Evolutionary conservation across 2,329 filamentous ascomycete genomes (phyloP).

Genomic region (Chalaropsis ovoidea): DNA sequence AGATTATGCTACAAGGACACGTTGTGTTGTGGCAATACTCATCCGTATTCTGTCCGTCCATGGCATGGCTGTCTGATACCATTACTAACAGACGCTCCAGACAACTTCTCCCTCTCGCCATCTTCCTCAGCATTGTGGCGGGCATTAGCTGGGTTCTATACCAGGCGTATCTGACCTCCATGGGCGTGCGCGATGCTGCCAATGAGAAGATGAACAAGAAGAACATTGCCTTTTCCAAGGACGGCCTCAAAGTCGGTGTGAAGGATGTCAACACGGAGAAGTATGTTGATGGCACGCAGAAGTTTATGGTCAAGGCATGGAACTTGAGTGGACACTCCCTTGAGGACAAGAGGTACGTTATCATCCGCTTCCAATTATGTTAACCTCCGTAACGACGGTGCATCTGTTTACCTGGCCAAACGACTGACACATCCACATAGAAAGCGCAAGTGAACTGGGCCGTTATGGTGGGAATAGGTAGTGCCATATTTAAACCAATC

Average conservation of each 20-base stretch:
- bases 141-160: slow-evolving; percentile 57
- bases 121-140: slow-evolving; percentile 50
- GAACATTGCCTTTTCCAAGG: slow-evolving; percentile 65
- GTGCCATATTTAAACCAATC: too few relatives aligned
- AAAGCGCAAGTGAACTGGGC: not conserved
- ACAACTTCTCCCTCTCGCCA: slow-evolving; percentile 55
- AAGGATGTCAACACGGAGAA: slow-evolving; percentile 58
- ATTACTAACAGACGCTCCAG: slow-evolving; percentile 31
- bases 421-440: not conserved
- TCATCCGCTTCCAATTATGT: not conserved
- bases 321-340: slow-evolving; percentile 40
- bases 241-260: slow-evolving; percentile 61
- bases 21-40: not conserved
- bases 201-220: slow-evolving; percentile 62
- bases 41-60: not conserved
- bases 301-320: slow-evolving; percentile 56
- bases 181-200: slow-evolving; percentile 55
- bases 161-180: slow-evolving; percentile 59
- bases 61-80: not conserved
- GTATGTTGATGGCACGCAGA: slow-evolving; percentile 65
- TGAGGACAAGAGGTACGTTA: slow-evolving; percentile 28
- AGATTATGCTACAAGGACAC: not conserved
- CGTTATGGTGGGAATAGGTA: not conserved
- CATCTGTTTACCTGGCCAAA: slow-evolving; percentile 18
- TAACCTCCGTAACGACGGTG: slow-evolving; percentile 24